A percentile compares a stretch with the other conserved stretches of the same genome.
Evolutionary conservation across 2,329 filamentous ascomycete genomes (phyloP).

Genomic region (Alternaria tenuissima): DNA sequence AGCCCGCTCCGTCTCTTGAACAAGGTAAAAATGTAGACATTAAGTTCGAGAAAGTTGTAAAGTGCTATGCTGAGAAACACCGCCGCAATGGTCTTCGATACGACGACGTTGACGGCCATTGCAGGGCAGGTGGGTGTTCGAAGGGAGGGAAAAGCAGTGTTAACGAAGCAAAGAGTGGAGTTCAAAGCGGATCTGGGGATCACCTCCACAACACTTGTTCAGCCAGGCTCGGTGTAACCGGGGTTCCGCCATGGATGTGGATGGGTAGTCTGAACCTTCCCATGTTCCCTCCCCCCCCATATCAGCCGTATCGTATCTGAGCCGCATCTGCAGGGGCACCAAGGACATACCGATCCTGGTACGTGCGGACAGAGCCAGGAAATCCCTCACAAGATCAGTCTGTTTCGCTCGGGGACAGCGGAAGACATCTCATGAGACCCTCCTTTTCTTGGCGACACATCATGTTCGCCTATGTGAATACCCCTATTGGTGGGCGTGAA

Average conservation of each 20-base stretch:
- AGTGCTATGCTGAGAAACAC: constrained; percentile 38
- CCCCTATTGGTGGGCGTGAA: neutral
- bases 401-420: neutral
- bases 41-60: constrained; percentile 54
- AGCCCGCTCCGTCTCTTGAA: constrained; percentile 56
- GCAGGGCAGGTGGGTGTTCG: neutral
- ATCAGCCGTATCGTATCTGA: neutral
- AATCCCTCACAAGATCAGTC: neutral
- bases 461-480: neutral
- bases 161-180: constrained; percentile 7
- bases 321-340: neutral
- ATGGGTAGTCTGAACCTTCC: neutral
- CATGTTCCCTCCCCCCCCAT: neutral
- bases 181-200: constrained; percentile 9
- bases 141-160: constrained; percentile 5
- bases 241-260: neutral
- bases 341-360: constrained; percentile 3
- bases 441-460: constrained; percentile 1
- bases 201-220: constrained; percentile 11
- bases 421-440: neutral
- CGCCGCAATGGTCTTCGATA: constrained; percentile 18
- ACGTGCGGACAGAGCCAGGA: neutral
- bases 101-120: constrained; percentile 11
- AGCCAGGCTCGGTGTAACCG: neutral
- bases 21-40: constrained; percentile 54